These are phyloP conservation scores for Rhizophagus sp. DNA, from an alignment of 192 early-diverging fungal species.

Conservation along the genomic window DNA sequence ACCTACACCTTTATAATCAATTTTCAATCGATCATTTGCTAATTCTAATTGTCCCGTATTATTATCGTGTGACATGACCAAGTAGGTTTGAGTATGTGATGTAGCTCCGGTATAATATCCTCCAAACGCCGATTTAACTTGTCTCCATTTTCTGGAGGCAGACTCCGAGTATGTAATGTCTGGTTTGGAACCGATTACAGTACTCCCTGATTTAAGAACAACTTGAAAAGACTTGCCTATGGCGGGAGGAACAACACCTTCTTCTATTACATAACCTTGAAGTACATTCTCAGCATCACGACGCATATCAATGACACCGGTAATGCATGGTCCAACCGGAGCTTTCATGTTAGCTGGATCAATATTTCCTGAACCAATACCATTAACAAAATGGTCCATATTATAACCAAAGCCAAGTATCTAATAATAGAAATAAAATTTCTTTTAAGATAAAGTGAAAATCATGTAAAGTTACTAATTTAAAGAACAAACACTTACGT, in stretches of 20 bases:
- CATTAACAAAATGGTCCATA: conserved; percentile 20
- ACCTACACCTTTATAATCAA: conserved; percentile 40
- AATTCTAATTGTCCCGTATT: conserved; percentile 38
- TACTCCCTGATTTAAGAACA: conserved; percentile 28
- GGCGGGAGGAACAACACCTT: conserved; percentile 42
- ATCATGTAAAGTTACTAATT: neutral
- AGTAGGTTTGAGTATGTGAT: conserved; percentile 46
- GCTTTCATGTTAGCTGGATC: conserved; percentile 29
- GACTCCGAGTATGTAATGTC: conserved; percentile 33
- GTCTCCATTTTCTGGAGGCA: conserved; percentile 32
- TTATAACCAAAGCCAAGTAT: conserved; percentile 29
- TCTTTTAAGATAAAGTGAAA: neutral
- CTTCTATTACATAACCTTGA: conserved; percentile 50
- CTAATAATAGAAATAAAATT: neutral
- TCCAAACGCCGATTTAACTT: conserved; percentile 33
- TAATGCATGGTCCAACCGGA: conserved; percentile 45
- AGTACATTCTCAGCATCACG: conserved; percentile 35
- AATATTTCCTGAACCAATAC: conserved; percentile 39
- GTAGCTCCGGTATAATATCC: conserved; percentile 44
- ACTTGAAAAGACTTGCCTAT: conserved; percentile 23
- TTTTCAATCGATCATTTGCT: conserved; percentile 38
- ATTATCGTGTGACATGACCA: conserved; percentile 55
- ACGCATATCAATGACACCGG: conserved; percentile 48
- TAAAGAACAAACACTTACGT: conserved; percentile 38
- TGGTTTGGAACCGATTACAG: conserved; percentile 27